Conservation (phyloP, 495 filamentous ascomycete genomes). For the Talaromyces adpressus region DNA sequence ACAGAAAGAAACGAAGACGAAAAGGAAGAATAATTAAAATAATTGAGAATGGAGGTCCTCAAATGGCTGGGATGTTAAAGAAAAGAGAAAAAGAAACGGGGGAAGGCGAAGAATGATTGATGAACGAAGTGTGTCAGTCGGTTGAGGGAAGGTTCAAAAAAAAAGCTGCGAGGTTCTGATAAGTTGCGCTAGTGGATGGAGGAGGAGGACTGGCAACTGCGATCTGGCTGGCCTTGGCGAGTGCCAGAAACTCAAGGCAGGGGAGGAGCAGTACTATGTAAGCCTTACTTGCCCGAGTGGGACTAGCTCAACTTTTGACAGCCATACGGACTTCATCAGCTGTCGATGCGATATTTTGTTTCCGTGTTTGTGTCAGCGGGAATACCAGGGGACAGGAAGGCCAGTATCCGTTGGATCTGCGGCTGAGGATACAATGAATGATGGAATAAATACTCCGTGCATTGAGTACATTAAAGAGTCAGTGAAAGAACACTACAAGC, state of each 20-base stretch:
- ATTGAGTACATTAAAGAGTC: too few relatives aligned
- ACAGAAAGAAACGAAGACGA: constrained; percentile 9
- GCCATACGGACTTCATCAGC: too few relatives aligned
- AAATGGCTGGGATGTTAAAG: neutral
- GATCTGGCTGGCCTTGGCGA: constrained; percentile 1
- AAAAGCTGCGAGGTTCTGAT: constrained; percentile 18
- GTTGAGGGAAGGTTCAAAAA: neutral
- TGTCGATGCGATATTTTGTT: neutral
- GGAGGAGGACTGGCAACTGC: neutral
- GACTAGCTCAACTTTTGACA: neutral
- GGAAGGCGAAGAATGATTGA: constrained; percentile 4
- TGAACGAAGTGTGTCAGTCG: neutral
- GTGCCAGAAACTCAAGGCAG: neutral
- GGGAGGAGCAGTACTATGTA: too few relatives aligned
- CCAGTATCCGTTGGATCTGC: neutral
- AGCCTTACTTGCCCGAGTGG: neutral
- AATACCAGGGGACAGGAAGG: neutral
- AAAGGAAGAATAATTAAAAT: constrained; percentile 10
- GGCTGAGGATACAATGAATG: neutral
- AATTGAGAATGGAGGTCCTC: neutral
- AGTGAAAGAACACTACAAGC: neutral
- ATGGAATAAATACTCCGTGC: neutral
- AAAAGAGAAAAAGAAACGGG: constrained; percentile 9
- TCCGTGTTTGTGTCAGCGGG: neutral
- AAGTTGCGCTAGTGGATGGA: constrained; percentile 12